Evolutionary conservation across 495 filamentous ascomycete species (phyloP).

Genomic region (Alectoria sarmentosa): DNA sequence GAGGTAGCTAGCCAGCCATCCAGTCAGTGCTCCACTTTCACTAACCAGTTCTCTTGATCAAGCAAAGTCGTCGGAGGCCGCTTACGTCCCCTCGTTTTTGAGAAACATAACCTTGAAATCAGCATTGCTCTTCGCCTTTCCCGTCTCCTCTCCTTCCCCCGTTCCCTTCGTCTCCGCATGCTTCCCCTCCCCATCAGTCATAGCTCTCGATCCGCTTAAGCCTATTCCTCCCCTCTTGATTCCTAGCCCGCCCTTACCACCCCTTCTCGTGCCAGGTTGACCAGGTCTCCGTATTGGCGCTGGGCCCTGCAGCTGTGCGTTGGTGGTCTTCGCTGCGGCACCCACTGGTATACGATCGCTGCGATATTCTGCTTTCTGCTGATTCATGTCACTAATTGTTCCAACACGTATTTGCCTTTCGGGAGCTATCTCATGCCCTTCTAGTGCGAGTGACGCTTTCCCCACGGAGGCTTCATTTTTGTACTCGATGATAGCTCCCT

Average conservation of each 20-base stretch:
- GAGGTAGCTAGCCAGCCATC: background rate
- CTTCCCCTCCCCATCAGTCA: constrained; percentile 24
- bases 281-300: constrained; percentile 51
- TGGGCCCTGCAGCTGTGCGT: constrained; percentile 42
- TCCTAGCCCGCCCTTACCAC: constrained; percentile 49
- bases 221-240: constrained; percentile 46
- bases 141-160: constrained; percentile 23
- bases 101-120: constrained; percentile 80
- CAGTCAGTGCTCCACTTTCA: too few relatives aligned
- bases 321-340: constrained; percentile 35
- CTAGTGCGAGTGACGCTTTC: constrained; percentile 65
- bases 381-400: constrained; percentile 59
- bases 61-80: background rate
- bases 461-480: constrained; percentile 60
- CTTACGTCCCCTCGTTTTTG: constrained; percentile 10
- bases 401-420: constrained; percentile 64
- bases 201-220: constrained; percentile 30
- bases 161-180: constrained; percentile 26
- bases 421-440: constrained; percentile 59
- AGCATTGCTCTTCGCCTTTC: constrained; percentile 62
- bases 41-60: too few relatives aligned
- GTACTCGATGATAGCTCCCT: constrained; percentile 86
- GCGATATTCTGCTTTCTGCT: constrained; percentile 49
- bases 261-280: constrained; percentile 44
- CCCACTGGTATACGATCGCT: constrained; percentile 39